Percentiles rank a stretch among this genome's conserved stretches.
These are phyloP conservation scores for Arctostaphylos glauca DNA, from an alignment of 148 eudicot species.

Conservation along the genomic window DNA sequence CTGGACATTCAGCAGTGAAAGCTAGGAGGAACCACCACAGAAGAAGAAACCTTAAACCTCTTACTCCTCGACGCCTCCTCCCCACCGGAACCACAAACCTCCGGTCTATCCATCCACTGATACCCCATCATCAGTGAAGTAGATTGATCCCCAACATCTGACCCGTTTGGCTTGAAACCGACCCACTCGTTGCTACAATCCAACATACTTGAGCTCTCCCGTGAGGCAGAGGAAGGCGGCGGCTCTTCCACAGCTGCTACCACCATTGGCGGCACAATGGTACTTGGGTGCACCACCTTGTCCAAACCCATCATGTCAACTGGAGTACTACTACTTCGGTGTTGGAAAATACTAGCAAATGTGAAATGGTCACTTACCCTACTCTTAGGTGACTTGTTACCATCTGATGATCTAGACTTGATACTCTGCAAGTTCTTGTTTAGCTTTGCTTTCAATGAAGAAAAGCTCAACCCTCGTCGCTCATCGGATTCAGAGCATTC, in stretches of 20 bases:
- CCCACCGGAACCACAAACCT: background rate
- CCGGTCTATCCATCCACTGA: constrained; percentile 35
- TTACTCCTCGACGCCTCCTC: constrained; percentile 37
- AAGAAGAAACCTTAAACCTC: constrained; percentile 55
- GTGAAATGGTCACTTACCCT: constrained; percentile 54
- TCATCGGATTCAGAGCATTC: constrained; percentile 12
- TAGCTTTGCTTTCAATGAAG: constrained; percentile 42
- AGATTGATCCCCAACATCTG: constrained; percentile 23
- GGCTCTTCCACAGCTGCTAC: background rate
- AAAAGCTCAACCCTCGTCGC: constrained; percentile 32
- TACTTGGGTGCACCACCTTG: constrained; percentile 48
- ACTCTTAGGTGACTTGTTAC: constrained; percentile 34
- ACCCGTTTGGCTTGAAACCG: constrained; percentile 24
- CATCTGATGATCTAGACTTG: constrained; percentile 41
- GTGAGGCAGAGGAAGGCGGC: constrained; percentile 16
- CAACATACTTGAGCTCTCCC: constrained; percentile 36
- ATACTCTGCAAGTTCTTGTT: constrained; percentile 44
- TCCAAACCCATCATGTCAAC: constrained; percentile 29
- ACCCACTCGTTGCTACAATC: constrained; percentile 41
- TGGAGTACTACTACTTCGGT: constrained; percentile 25
- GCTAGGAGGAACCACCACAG: constrained; percentile 49
- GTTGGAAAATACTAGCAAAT: constrained; percentile 47
- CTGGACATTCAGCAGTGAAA: constrained; percentile 20
- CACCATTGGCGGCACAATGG: constrained; percentile 32
- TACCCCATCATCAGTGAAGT: constrained; percentile 16